phyloP scores from a whole-genome alignment of 2,329 filamentous ascomycete species.

The Fusarium algeriense region DNA sequence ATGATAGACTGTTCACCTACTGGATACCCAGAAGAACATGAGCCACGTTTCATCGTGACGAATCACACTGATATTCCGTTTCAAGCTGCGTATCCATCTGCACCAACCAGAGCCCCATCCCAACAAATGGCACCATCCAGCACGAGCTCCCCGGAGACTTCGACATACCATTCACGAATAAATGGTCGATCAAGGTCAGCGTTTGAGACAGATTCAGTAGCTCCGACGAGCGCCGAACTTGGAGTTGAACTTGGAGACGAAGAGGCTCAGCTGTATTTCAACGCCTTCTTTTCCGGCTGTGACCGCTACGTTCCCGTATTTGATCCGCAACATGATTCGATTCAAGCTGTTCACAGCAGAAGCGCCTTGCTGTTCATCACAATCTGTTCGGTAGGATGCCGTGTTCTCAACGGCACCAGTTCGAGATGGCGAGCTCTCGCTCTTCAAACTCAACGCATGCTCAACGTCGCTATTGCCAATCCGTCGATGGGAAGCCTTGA shows the following conservation, averaged over 20 bases:
- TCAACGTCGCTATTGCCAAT: slow-evolving; percentile 21
- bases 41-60: neutral
- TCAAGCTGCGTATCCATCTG: neutral
- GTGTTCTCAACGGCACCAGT: slow-evolving; percentile 11
- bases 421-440: slow-evolving; percentile 6
- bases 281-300: slow-evolving; percentile 21
- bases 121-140: neutral
- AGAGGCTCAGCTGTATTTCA: slow-evolving; percentile 15
- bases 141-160: slow-evolving; percentile 2
- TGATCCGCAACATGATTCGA: neutral
- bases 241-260: neutral
- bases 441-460: slow-evolving; percentile 11
- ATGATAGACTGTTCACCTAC: neutral
- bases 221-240: neutral
- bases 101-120: neutral
- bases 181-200: neutral
- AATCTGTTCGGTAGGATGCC: slow-evolving; percentile 22
- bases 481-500: slow-evolving; percentile 7
- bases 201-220: neutral
- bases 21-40: fast-evolving
- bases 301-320: slow-evolving; percentile 20
- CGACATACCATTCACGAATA: neutral
- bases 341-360: neutral
- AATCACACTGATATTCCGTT: fast-evolving
- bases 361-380: slow-evolving; percentile 9